These are phyloP conservation scores for Pisolithus orientalis DNA, from an alignment of 768 basidiomycete genomes.

Conservation along the genomic window DNA sequence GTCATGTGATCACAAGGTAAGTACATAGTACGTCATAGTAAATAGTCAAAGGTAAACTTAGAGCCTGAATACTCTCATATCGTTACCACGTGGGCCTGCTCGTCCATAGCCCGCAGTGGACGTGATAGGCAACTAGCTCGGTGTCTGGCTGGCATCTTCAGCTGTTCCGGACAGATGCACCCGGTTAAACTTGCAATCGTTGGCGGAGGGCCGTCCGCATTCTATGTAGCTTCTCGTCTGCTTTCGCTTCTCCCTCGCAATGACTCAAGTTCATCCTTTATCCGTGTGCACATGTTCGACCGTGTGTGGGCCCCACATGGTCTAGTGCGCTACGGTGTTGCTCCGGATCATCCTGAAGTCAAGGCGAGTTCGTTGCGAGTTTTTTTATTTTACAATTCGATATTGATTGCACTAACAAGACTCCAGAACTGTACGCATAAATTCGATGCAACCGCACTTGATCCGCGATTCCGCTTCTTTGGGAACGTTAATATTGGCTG, in stretches of 20 bases:
- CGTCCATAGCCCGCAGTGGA: background rate
- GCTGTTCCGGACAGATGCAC: background rate
- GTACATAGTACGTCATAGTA: no score
- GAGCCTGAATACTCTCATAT: no score
- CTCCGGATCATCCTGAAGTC: constrained; percentile 97
- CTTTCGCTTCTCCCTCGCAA: constrained; percentile 50
- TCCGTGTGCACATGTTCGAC: constrained; percentile 85
- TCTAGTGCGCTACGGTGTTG: constrained; percentile 91
- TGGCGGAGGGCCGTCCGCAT: constrained; percentile 94
- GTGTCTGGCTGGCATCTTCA: no score
- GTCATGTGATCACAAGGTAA: background rate
- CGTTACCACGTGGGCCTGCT: background rate
- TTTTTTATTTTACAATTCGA: background rate
- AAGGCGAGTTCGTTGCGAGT: constrained; percentile 45
- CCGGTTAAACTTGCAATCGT: constrained; percentile 78
- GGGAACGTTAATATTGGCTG: constrained; percentile 73
- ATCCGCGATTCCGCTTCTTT: constrained; percentile 81
- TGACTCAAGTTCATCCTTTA: constrained; percentile 25
- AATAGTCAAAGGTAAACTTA: no score
- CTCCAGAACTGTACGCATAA: constrained; percentile 93
- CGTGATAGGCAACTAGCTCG: no score
- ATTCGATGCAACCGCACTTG: constrained; percentile 77
- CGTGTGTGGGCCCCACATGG: constrained; percentile 93
- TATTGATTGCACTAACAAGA: constrained; percentile 6
- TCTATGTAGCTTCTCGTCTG: constrained; percentile 88